Conservation (phyloP, 305 asterid genomes). For the Solanum chacoense region DNA sequence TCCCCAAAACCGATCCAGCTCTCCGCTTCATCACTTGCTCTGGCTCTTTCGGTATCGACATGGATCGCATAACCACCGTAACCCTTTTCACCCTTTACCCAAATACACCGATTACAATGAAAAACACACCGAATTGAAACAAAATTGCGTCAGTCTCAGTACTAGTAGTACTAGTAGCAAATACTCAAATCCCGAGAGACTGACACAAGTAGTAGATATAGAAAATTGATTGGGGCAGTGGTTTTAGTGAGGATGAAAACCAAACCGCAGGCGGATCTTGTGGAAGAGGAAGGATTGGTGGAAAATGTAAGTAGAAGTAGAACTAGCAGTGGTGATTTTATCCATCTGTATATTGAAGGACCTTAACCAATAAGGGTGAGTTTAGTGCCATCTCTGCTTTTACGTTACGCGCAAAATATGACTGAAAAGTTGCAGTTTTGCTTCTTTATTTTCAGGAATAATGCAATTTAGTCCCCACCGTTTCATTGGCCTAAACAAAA, state of each 20-base stretch:
- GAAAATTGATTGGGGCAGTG: neutral
- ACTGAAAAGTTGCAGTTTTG: neutral
- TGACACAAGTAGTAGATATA: neutral
- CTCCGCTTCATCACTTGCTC: conserved; percentile 83
- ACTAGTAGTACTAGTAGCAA: neutral
- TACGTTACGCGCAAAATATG: neutral
- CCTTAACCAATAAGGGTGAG: neutral
- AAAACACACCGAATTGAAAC: neutral
- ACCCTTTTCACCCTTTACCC: neutral
- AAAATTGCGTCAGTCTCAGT: neutral
- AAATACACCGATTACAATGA: neutral
- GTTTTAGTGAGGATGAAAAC: neutral
- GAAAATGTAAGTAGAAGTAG: neutral
- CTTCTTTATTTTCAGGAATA: neutral
- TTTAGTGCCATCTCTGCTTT: neutral
- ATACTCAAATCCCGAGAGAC: neutral
- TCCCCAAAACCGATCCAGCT: conserved; percentile 96
- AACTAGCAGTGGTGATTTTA: neutral
- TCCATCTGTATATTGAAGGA: neutral
- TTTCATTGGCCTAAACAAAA: neutral
- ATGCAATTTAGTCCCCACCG: neutral
- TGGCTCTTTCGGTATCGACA: conserved; percentile 79
- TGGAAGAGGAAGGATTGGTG: conserved; percentile 2
- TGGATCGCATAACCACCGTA: conserved; percentile 12
- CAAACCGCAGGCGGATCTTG: neutral